Evolutionary conservation across 2,329 filamentous ascomycete genomes (phyloP), one percentile per base, ranked within the genome.

Genomic region (Fonsecaea multimorphosa): DNA sequence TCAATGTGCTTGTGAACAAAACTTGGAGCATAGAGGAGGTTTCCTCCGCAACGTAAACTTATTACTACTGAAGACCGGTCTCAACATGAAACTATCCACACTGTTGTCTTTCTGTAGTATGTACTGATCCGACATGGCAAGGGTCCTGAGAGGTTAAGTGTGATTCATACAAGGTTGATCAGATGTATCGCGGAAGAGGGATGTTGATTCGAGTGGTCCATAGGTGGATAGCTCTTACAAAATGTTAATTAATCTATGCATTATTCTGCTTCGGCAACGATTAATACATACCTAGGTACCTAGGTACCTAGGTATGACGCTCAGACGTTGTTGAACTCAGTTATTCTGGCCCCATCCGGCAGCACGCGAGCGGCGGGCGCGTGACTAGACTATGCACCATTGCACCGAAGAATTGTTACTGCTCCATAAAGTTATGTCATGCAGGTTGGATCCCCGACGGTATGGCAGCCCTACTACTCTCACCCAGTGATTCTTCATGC

Each of bases 361-460:
- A 5, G 44, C 44, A 49, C 44, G 44, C 44, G 44, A 49, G 44
- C 44, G n/a, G 44, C 19, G 44, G 22, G 44, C 44, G 44, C 44
- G 44, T 49, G 44, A 49, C 44, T 49, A 49, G n/a, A 49, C 32
- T 34, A 12, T 34, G 32, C 32, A 40, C 11, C n/a, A 3, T 40
- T 34, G 38, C 38, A 40, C 38, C 38, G 38, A 40, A n/a, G 38
- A 40, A 40, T 40, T 1, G 11, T 8, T 40, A 7, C 44, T 49
- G 44, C 19, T 24, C 44, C 44, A 49, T 49, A 49, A 49, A 49
- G 44, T 49, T 49, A 24, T 49, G 44, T 49, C 44, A 49, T 49
- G 12, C 44, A 19, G 19, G 24, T 24, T 11, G 44, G 19, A 49
- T 49, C 44, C n/a, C 19, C 44, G 22, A 49, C 12, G 19, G 19